Evolutionary conservation across 2,329 filamentous ascomycete species (phyloP).

Genomic region (Elsinoe australis): DNA sequence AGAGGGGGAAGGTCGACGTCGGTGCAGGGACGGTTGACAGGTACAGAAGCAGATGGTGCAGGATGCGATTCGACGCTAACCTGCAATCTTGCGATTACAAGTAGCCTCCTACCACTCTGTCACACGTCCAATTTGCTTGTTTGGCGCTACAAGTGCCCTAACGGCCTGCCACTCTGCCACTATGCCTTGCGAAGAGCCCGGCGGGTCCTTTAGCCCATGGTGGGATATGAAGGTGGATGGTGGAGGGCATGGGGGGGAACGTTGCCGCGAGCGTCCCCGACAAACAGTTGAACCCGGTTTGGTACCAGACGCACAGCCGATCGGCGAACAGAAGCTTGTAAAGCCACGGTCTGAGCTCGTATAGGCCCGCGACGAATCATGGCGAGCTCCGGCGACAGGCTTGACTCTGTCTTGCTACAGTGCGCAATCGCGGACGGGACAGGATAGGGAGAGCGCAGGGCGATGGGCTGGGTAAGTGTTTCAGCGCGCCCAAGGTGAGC

Average conservation of each 20-base stretch:
- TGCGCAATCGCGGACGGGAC: too few species aligned
- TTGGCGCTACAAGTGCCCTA: slow-evolving; percentile 14
- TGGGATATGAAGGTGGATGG: slow-evolving; percentile 1
- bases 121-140: slow-evolving; percentile 17
- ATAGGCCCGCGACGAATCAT: background rate
- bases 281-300: slow-evolving; percentile 6
- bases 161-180: slow-evolving; percentile 1
- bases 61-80: background rate
- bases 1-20: background rate
- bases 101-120: slow-evolving; percentile 2
- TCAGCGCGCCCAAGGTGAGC: too few species aligned
- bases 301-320: slow-evolving; percentile 1
- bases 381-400: background rate
- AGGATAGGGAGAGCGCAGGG: too few species aligned
- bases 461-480: too few species aligned
- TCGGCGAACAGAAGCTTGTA: slow-evolving; percentile 10
- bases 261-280: slow-evolving; percentile 7
- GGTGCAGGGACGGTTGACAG: slow-evolving; percentile 12
- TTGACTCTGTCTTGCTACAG: too few species aligned
- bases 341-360: background rate
- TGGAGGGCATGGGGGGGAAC: background rate
- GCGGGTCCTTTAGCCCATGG: slow-evolving; percentile 5
- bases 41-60: slow-evolving; percentile 6
- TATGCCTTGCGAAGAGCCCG: slow-evolving; percentile 9
- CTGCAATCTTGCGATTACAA: slow-evolving; percentile 1